A percentile compares a stretch with the other conserved stretches of the same genome.
These are phyloP conservation scores for Oryza glumipatula DNA, from an alignment of 176 grass and related monocot species.

Conservation along the genomic window DNA sequence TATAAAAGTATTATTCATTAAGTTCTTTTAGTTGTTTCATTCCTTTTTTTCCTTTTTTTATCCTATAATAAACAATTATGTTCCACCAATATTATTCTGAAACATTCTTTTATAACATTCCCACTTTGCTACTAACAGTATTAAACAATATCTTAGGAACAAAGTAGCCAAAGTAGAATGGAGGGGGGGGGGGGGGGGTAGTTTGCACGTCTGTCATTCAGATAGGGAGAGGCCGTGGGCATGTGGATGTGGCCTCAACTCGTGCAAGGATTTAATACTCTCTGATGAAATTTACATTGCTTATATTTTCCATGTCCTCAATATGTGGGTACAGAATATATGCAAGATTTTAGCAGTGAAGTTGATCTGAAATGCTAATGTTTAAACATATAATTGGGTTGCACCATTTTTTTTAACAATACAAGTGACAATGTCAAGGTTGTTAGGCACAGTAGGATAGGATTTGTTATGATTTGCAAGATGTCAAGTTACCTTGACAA, in stretches of 20 bases:
- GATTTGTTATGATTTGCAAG: background rate
- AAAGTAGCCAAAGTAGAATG: too few relatives aligned
- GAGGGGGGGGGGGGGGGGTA: too few relatives aligned
- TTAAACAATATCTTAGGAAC: too few relatives aligned
- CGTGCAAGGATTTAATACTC: conserved; percentile 91
- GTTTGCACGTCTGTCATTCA: too few relatives aligned
- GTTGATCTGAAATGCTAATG: conserved; percentile 7
- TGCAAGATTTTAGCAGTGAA: background rate
- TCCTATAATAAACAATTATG: too few relatives aligned
- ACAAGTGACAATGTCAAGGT: too few relatives aligned
- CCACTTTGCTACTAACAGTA: too few relatives aligned
- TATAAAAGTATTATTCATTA: too few relatives aligned
- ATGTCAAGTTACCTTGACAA: background rate
- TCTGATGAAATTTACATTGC: conserved; percentile 34
- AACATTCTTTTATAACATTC: too few relatives aligned
- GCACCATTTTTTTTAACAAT: background rate
- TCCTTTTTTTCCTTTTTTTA: too few relatives aligned
- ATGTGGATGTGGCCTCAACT: conserved; percentile 66
- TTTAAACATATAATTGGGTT: conserved; percentile 1
- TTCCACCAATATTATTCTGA: too few relatives aligned
- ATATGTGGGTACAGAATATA: background rate
- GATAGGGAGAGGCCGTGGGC: conserved; percentile 82
- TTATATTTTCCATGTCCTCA: background rate
- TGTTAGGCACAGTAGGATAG: background rate
- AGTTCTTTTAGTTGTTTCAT: too few relatives aligned